Evolutionary conservation across 192 early-diverging fungal species (phyloP).

Genomic region (Haplosporangium gracile): DNA sequence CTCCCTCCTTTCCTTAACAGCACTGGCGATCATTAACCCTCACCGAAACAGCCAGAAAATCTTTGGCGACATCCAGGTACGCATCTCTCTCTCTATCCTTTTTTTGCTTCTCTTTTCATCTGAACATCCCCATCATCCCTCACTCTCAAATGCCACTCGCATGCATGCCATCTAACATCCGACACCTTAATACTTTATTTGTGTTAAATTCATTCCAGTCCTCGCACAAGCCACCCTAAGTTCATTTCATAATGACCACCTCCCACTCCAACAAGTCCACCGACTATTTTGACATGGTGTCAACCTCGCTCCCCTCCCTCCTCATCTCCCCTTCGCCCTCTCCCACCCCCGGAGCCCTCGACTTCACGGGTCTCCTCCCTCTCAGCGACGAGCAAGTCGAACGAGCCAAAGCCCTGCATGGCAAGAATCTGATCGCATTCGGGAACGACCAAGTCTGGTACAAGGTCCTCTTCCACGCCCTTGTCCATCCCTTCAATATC

Average conservation of each 20-base stretch:
- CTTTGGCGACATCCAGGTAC: conserved; percentile 15
- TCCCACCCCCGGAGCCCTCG: not conserved
- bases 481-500: conserved; percentile 63
- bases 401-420: conserved; percentile 7
- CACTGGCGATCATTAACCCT: conserved; percentile 32
- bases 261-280: conserved; percentile 12
- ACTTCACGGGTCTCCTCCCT: conserved; percentile 22
- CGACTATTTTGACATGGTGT: conserved; percentile 19
- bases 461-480: conserved; percentile 50
- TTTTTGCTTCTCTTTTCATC: not conserved
- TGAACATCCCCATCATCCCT: too few relatives aligned
- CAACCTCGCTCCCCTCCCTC: conserved; percentile 11
- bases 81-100: not conserved
- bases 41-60: conserved; percentile 14
- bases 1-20: not conserved
- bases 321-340: conserved; percentile 20
- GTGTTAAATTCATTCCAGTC: not conserved
- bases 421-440: conserved; percentile 35
- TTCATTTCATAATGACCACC: conserved; percentile 12
- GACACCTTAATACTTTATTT: not conserved
- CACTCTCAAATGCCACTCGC: not conserved
- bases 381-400: conserved; percentile 42
- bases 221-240: conserved; percentile 43
- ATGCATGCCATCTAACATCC: not conserved
- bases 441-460: conserved; percentile 44